phyloP scores from a whole-genome alignment of 306 rosid genomes.

The Vigna unguiculata region DNA sequence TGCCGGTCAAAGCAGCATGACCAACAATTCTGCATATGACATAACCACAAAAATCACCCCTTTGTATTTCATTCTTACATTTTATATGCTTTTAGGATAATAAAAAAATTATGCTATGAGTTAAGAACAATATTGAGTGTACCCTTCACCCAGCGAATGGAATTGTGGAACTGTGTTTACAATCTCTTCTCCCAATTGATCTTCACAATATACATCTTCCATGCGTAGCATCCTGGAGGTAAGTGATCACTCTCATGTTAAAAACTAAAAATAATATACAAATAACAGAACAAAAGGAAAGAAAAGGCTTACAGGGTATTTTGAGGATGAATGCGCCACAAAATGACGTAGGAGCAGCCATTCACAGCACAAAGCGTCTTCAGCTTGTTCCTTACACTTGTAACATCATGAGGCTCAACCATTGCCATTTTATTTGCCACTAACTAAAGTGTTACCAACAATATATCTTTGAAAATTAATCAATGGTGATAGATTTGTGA shows the following conservation, averaged over 20 bases:
- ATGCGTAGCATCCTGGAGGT: slow-evolving; percentile 65
- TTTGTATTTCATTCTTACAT: neutral
- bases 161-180: slow-evolving; percentile 57
- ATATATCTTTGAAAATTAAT: neutral
- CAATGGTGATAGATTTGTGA: neutral
- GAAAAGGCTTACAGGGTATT: slow-evolving; percentile 62
- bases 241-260: neutral
- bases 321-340: slow-evolving; percentile 69
- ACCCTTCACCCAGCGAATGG: slow-evolving; percentile 83
- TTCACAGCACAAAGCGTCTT: slow-evolving; percentile 59
- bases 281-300: neutral
- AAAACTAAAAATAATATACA: neutral
- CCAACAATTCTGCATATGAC: slow-evolving; percentile 67
- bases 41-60: slow-evolving; percentile 38
- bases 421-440: slow-evolving; percentile 7
- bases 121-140: neutral
- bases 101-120: neutral
- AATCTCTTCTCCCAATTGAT: slow-evolving; percentile 56
- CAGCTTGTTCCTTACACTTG: slow-evolving; percentile 55
- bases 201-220: slow-evolving; percentile 73
- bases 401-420: slow-evolving; percentile 8
- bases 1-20: slow-evolving; percentile 73
- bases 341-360: slow-evolving; percentile 78
- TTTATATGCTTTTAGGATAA: neutral
- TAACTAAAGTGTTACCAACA: slow-evolving; percentile 22